phyloP scores from a whole-genome alignment of 2,329 filamentous ascomycete genomes.

The Trichophyton simii region DNA sequence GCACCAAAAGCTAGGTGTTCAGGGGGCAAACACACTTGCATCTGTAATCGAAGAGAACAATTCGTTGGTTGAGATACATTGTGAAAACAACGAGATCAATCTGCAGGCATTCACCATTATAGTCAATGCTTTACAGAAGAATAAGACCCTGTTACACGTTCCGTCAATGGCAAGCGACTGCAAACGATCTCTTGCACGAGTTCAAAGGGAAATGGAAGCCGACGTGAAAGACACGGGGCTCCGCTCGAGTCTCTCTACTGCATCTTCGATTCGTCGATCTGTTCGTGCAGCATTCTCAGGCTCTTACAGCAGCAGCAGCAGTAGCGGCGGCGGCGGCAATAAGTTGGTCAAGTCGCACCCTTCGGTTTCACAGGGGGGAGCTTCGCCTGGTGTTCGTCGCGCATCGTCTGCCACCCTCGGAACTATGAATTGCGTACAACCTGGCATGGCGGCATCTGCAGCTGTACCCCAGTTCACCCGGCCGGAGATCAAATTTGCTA shows the following conservation, averaged over 20 bases:
- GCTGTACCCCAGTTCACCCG: slow-evolving; percentile 7
- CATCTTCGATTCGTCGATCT: slow-evolving; percentile 33
- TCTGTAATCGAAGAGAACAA: slow-evolving; percentile 55
- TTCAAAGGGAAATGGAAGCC: slow-evolving; percentile 44
- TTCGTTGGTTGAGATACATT: slow-evolving; percentile 52
- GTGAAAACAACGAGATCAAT: slow-evolving; percentile 59
- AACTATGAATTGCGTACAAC: slow-evolving; percentile 4
- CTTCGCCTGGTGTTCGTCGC: slow-evolving; percentile 1
- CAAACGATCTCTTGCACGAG: slow-evolving; percentile 47
- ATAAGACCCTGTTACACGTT: slow-evolving; percentile 49
- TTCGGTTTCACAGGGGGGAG: slow-evolving; percentile 6
- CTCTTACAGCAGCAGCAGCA: slow-evolving; percentile 12
- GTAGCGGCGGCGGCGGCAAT: slow-evolving; percentile 10
- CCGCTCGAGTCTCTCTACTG: slow-evolving; percentile 19
- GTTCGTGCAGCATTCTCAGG: slow-evolving; percentile 30
- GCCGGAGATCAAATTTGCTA: slow-evolving; percentile 3
- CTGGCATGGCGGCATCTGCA: slow-evolving; percentile 2
- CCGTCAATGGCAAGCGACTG: slow-evolving; percentile 53
- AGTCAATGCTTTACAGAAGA: slow-evolving; percentile 55
- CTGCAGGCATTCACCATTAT: slow-evolving; percentile 58
- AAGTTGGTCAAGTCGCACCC: slow-evolving; percentile 22
- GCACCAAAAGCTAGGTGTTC: slow-evolving; percentile 55
- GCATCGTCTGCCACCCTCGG: slow-evolving; percentile 2
- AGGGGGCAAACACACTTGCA: slow-evolving; percentile 56
- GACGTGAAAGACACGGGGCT: slow-evolving; percentile 31